Conservation (phyloP, 1,139 yeast genomes). For the Suhomyces maxii region DNA sequence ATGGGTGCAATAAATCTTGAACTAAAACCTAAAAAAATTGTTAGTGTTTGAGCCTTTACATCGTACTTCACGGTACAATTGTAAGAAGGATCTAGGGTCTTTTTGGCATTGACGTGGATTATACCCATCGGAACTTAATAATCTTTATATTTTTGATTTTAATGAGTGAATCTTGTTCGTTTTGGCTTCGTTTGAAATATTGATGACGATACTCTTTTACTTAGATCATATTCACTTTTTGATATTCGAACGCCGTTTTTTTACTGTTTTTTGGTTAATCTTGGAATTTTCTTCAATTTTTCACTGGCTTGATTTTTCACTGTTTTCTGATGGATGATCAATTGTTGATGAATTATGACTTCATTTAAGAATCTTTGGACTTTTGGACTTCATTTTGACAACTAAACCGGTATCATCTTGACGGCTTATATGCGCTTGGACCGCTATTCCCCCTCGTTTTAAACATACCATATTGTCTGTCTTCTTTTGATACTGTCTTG, state of each 20-base stretch:
- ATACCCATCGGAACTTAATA: no score
- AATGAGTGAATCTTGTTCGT: no score
- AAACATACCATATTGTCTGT: conserved; percentile 13
- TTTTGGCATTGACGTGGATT: no score
- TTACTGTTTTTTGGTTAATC: no score
- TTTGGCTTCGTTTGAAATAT: no score
- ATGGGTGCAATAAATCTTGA: conserved; percentile 71
- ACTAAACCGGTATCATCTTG: not conserved
- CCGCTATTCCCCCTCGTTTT: not conserved
- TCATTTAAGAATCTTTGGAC: not conserved
- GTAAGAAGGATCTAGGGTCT: no score
- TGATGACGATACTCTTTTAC: no score
- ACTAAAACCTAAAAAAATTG: conserved; percentile 16
- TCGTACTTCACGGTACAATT: not conserved
- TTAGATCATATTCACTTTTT: no score
- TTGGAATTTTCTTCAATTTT: no score
- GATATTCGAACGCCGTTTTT: no score
- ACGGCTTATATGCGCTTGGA: not conserved
- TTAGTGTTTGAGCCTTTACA: not conserved
- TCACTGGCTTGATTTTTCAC: not conserved
- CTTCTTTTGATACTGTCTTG: conserved; percentile 10
- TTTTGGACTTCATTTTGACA: not conserved
- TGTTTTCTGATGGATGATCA: not conserved
- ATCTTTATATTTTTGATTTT: no score
- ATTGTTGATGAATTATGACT: not conserved